Conservation (phyloP, 768 basidiomycete species). For the Serendipita indica region DNA sequence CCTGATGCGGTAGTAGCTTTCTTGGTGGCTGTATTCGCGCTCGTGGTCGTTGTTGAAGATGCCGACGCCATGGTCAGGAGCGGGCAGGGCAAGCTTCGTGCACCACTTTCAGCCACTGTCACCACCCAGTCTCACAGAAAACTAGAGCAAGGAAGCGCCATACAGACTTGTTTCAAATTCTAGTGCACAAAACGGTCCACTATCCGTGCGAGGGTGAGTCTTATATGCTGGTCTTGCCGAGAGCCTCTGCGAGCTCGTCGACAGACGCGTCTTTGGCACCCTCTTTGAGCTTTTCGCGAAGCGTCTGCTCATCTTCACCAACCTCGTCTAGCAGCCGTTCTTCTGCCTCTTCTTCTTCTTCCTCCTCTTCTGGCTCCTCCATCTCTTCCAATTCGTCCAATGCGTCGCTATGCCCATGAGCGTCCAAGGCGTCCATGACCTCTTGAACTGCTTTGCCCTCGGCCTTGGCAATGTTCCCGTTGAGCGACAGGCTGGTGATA, state of each 20-base stretch:
- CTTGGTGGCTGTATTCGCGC: background rate
- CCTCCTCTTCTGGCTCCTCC: constrained; percentile 35
- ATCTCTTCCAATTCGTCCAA: constrained; percentile 47
- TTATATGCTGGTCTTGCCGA: constrained; percentile 57
- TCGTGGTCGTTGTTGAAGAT: background rate
- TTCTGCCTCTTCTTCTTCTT: constrained; percentile 13
- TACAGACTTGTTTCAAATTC: too few species aligned
- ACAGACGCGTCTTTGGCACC: constrained; percentile 22
- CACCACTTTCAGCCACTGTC: too few species aligned
- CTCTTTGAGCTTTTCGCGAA: constrained; percentile 12
- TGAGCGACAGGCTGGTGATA: constrained; percentile 63
- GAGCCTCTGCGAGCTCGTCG: constrained; percentile 47
- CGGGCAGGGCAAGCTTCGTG: too few species aligned
- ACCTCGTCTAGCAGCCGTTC: constrained; percentile 8
- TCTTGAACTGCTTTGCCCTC: constrained; percentile 32
- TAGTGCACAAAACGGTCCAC: too few species aligned
- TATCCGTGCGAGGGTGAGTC: too few species aligned
- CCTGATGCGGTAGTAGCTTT: background rate
- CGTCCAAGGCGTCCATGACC: constrained; percentile 26
- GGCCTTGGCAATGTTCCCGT: constrained; percentile 46
- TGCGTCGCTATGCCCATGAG: constrained; percentile 29
- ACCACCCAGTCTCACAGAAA: too few species aligned
- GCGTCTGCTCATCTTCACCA: constrained; percentile 17
- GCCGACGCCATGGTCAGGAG: background rate
- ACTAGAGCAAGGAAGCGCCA: too few species aligned